A percentile compares a stretch with the other conserved stretches of the same genome.
These are phyloP conservation scores for Tricharina praecox DNA, from an alignment of 495 filamentous ascomycete genomes.

Conservation along the genomic window DNA sequence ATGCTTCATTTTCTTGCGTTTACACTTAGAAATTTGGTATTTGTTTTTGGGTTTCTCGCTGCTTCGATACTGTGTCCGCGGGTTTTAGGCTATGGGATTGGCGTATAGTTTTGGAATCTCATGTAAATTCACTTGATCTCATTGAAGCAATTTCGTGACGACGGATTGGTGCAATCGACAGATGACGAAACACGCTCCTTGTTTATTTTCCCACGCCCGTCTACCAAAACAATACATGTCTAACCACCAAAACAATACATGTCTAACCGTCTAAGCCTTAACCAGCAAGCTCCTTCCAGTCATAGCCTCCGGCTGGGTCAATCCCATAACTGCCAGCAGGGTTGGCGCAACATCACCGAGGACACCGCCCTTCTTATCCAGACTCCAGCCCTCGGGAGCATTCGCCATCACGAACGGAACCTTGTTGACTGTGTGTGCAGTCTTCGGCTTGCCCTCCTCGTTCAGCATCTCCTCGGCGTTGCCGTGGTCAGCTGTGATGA, in stretches of 20 bases:
- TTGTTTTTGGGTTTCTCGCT: too few species aligned
- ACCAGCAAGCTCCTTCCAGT: slow-evolving; percentile 66
- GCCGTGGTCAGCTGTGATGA: slow-evolving; percentile 90
- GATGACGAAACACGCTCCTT: too few species aligned
- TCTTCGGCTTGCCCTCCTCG: slow-evolving; percentile 87
- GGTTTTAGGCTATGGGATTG: too few species aligned
- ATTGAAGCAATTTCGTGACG: too few species aligned
- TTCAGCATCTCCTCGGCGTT: slow-evolving; percentile 99
- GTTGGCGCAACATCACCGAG: slow-evolving; percentile 94
- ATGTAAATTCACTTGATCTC: too few species aligned
- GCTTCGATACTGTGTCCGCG: too few species aligned
- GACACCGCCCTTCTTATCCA: slow-evolving; percentile 74
- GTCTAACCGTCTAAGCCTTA: slow-evolving; percentile 36
- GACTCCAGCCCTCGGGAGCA: slow-evolving; percentile 70
- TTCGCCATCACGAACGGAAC: slow-evolving; percentile 98
- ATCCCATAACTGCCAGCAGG: slow-evolving; percentile 72
- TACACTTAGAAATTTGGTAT: too few species aligned
- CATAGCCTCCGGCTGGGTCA: slow-evolving; percentile 84
- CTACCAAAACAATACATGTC: too few species aligned
- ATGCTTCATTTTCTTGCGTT: background rate
- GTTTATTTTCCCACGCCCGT: too few species aligned
- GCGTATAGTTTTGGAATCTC: too few species aligned
- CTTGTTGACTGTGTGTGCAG: slow-evolving; percentile 90
- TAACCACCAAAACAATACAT: too few species aligned
- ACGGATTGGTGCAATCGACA: too few species aligned